Evolutionary conservation across 2,329 filamentous ascomycete species (phyloP).

Genomic region (Gaeumannomyces tritici): DNA sequence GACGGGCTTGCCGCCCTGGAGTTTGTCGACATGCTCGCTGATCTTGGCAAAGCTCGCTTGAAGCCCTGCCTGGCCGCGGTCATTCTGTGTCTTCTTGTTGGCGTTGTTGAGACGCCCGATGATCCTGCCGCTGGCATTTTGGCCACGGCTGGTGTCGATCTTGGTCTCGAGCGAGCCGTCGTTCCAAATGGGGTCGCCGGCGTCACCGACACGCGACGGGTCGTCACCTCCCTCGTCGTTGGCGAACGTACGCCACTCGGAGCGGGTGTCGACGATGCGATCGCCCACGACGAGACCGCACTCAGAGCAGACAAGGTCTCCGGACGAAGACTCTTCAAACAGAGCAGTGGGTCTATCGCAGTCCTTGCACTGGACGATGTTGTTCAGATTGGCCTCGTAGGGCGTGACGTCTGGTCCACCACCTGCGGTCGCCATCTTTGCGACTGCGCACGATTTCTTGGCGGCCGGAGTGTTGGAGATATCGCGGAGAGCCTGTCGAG

Average conservation of each 20-base stretch:
- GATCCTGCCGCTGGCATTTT: constrained; percentile 11
- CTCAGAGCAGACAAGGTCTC: constrained; percentile 85
- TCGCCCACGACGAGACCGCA: constrained; percentile 88
- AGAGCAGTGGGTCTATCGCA: constrained; percentile 92
- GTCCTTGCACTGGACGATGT: constrained; percentile 77
- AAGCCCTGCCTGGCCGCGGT: constrained; percentile 26
- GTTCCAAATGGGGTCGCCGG: constrained; percentile 79
- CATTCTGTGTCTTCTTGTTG: constrained; percentile 18
- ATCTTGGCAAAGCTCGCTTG: constrained; percentile 79
- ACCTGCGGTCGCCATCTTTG: constrained; percentile 20
- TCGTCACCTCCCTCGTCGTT: constrained; percentile 97
- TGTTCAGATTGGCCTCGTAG: constrained; percentile 68
- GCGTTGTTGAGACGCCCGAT: constrained; percentile 15
- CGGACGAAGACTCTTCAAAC: constrained; percentile 83
- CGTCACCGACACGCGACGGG: constrained; percentile 94
- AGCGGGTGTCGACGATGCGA: constrained; percentile 88
- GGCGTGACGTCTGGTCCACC: constrained; percentile 1
- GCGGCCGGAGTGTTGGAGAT: constrained; percentile 20
- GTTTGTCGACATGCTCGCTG: constrained; percentile 74
- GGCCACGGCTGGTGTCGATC: constrained; percentile 13
- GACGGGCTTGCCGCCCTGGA: constrained; percentile 70
- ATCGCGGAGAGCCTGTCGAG: constrained; percentile 11
- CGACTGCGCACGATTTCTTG: constrained; percentile 17
- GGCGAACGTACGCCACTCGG: constrained; percentile 97
- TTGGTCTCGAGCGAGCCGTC: constrained; percentile 62